Conservation (phyloP, 2,329 filamentous ascomycete species). For the Talaromyces sp. region DNA sequence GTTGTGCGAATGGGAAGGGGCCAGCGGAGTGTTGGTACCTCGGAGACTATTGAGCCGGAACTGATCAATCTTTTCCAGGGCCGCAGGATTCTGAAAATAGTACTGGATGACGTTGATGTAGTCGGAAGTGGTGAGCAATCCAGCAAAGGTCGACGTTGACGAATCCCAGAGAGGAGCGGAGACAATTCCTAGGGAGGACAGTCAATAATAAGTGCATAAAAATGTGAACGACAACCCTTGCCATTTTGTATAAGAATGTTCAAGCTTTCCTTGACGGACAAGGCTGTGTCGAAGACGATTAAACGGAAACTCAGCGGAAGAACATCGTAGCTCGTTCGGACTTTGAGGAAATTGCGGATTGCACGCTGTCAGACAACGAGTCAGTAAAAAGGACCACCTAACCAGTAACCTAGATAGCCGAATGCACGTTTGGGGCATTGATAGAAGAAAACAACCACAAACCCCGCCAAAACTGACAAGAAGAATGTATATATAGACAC, state of each 20-base stretch:
- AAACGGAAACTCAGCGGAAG: constrained; percentile 92
- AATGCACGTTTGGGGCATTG: neutral
- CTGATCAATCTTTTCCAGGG: constrained; percentile 83
- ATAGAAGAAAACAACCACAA: neutral
- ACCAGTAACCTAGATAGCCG: neutral
- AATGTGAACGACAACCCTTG: constrained; percentile 36
- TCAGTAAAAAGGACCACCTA: neutral
- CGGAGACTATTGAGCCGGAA: constrained; percentile 88
- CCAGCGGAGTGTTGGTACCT: constrained; percentile 50
- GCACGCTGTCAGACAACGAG: constrained; percentile 58
- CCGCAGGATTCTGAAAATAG: constrained; percentile 94
- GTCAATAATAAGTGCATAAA: constrained; percentile 1
- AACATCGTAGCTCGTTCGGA: constrained; percentile 96
- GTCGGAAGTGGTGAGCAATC: constrained; percentile 89
- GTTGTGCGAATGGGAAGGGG: neutral
- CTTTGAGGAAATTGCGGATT: constrained; percentile 92
- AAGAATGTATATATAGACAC: neutral
- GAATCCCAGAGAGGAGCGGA: constrained; percentile 98
- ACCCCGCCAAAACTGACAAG: neutral
- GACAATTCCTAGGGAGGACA: constrained; percentile 70
- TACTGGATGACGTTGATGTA: constrained; percentile 99
- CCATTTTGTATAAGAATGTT: constrained; percentile 95
- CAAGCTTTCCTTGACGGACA: constrained; percentile 95
- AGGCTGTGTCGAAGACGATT: constrained; percentile 89
- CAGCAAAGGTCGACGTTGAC: constrained; percentile 84